Evolutionary conservation across 805 yeast species (phyloP).

Genomic region (Grigorovia humatica): DNA sequence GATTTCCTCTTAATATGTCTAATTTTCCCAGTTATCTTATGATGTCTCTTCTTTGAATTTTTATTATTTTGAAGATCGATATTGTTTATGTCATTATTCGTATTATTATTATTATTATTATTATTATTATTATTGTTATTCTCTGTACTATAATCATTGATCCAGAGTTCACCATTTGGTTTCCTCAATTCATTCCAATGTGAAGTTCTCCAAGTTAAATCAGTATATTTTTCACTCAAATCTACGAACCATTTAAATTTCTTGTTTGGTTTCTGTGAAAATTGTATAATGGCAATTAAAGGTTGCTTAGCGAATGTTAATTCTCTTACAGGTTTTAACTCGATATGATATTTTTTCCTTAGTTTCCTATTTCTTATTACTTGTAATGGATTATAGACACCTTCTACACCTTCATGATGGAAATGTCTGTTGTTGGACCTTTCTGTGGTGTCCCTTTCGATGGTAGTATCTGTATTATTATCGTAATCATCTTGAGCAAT

Average conservation of each 20-base stretch:
- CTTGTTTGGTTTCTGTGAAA: constrained; percentile 38
- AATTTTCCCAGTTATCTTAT: neutral
- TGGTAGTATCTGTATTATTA: neutral
- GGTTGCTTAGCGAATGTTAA: constrained; percentile 41
- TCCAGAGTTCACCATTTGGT: constrained; percentile 24
- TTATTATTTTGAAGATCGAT: neutral
- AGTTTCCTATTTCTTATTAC: constrained; percentile 62
- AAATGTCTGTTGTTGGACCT: constrained; percentile 5
- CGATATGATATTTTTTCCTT: constrained; percentile 37
- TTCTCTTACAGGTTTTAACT: constrained; percentile 31
- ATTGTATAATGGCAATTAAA: constrained; percentile 44
- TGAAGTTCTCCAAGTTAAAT: constrained; percentile 40
- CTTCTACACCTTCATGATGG: constrained; percentile 44
- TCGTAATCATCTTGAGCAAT: constrained; percentile 18
- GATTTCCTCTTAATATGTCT: neutral
- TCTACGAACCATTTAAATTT: constrained; percentile 57
- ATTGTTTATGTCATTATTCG: neutral
- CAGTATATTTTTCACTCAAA: constrained; percentile 46
- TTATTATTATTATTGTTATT: neutral
- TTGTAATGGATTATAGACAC: constrained; percentile 73
- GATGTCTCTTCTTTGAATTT: neutral
- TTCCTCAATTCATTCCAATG: constrained; percentile 26
- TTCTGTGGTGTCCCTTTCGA: neutral
- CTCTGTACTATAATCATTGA: constrained; percentile 3
- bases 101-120: neutral